Base-by-base conservation (phyloP, 768 basidiomycete species). In the Trametes elegans region DNA sequence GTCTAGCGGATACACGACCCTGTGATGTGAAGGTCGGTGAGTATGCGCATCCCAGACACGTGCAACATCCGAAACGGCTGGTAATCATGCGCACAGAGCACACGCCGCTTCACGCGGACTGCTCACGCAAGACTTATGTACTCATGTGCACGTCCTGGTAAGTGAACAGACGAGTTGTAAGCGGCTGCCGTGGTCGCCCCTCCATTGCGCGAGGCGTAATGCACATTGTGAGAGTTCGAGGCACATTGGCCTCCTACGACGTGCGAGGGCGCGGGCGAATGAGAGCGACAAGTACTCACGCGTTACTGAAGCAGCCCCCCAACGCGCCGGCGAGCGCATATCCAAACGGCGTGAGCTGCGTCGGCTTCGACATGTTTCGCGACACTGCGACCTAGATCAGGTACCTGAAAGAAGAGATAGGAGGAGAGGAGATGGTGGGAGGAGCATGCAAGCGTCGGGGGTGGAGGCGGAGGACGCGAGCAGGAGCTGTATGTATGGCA, bases 1-100 rank as follows among this genome's bases (percentile, higher is more conserved):
- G 72, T 99, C 96, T 49, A 99, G 74, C 14, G 96, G 96, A 68
- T 99, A 99, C 3, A 98, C 93, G 41, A 89, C 80, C 40, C 94
- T 96, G 62, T 4, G 27, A 38, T 13, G 1, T 24, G 5, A n/a
- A 10, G 59, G 32, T 23, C 58, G 42, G n/a, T n/a, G n/a, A 16
- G 10, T 16, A 36, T n/a, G 7, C 35, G 18, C n/a, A n/a, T n/a
- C n/a, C n/a, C n/a, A n/a, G n/a, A n/a, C n/a, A n/a, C n/a, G n/a
- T n/a, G n/a, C n/a, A n/a, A n/a, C n/a, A n/a, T n/a, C n/a, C n/a
- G n/a, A n/a, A n/a, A n/a, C n/a, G n/a, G n/a, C n/a, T n/a, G n/a
- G n/a, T n/a, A n/a, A n/a, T n/a, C n/a, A n/a, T n/a, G n/a, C n/a
- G n/a, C 19, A 36, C 35, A 19, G 21, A 14, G 14, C 5, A 43